Percentiles rank a stretch among this genome's conserved stretches.
Conservation (phyloP, 176 grass and related monocot species). For the Oryza meyeriana region DNA sequence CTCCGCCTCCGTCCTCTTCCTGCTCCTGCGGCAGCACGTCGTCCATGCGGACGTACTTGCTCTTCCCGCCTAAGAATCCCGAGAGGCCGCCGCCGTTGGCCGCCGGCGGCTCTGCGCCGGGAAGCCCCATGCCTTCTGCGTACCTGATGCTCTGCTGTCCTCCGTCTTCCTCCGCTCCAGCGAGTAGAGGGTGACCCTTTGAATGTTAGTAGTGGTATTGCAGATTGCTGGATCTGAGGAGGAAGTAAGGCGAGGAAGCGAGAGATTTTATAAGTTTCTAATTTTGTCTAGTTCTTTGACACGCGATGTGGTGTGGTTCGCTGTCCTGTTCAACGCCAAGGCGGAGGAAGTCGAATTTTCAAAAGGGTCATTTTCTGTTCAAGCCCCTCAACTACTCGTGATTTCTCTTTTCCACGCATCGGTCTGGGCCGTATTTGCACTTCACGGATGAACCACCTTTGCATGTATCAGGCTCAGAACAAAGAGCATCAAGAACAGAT, state of each 20-base stretch:
- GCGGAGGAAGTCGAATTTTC: background rate
- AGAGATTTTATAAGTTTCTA: background rate
- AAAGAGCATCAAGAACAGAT: too few relatives aligned
- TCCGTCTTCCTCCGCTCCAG: background rate
- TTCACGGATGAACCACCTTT: background rate
- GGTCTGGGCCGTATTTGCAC: background rate
- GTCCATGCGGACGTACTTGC: slow-evolving; percentile 53
- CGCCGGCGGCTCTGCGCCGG: background rate
- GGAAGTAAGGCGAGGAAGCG: background rate
- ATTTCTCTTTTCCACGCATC: background rate
- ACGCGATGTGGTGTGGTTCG: slow-evolving; percentile 12
- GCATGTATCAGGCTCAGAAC: too few relatives aligned
- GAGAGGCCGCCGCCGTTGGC: background rate
- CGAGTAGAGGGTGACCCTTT: background rate
- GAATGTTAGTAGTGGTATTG: background rate
- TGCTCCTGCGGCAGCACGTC: slow-evolving; percentile 34
- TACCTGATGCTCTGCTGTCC: background rate
- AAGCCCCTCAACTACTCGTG: background rate
- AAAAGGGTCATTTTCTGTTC: background rate
- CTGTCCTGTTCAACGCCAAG: background rate
- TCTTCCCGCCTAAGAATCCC: slow-evolving; percentile 31
- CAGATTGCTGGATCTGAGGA: slow-evolving; percentile 34
- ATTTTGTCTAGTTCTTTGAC: background rate
- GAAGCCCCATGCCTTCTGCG: slow-evolving; percentile 7
- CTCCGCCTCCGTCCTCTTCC: background rate